A percentile compares a stretch with the other conserved stretches of the same genome.
Evolutionary conservation across 78 protist genomes (phyloP).

Genomic region (Tieghemostelium lacteum): DNA sequence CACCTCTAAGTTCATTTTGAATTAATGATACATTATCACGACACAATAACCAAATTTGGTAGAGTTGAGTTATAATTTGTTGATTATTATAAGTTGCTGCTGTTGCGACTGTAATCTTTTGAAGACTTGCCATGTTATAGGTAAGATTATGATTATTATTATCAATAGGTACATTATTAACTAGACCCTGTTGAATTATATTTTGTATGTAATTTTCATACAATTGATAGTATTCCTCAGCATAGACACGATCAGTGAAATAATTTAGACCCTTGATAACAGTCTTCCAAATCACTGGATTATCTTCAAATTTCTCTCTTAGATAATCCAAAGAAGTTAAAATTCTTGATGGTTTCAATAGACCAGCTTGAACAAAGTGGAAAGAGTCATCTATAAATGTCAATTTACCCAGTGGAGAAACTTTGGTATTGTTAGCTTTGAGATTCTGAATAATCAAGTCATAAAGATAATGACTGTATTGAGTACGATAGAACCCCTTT

Average conservation of each 20-base stretch:
- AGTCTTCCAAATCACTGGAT: background rate
- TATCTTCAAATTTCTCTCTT: background rate
- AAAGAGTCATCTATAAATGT: slow-evolving; percentile 25
- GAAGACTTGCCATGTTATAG: background rate
- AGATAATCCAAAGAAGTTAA: background rate
- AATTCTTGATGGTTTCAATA: background rate
- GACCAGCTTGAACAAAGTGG: slow-evolving; percentile 20
- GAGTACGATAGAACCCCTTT: slow-evolving; percentile 18
- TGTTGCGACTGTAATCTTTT: background rate
- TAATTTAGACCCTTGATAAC: background rate
- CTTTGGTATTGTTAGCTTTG: background rate
- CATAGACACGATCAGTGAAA: background rate
- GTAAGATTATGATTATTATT: background rate
- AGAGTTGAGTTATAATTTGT: background rate
- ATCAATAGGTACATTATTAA: background rate
- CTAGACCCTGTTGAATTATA: slow-evolving; percentile 5
- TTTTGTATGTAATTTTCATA: background rate
- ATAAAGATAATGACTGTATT: background rate
- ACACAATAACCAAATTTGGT: slow-evolving; percentile 3
- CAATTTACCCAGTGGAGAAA: background rate
- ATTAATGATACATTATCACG: slow-evolving; percentile 29
- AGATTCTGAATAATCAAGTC: background rate
- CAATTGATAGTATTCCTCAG: slow-evolving; percentile 14
- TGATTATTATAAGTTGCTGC: background rate
- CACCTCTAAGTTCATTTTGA: slow-evolving; percentile 9